Base-by-base conservation (phyloP, 2,329 filamentous ascomycete genomes). In the Aspergillus caelatus region DNA sequence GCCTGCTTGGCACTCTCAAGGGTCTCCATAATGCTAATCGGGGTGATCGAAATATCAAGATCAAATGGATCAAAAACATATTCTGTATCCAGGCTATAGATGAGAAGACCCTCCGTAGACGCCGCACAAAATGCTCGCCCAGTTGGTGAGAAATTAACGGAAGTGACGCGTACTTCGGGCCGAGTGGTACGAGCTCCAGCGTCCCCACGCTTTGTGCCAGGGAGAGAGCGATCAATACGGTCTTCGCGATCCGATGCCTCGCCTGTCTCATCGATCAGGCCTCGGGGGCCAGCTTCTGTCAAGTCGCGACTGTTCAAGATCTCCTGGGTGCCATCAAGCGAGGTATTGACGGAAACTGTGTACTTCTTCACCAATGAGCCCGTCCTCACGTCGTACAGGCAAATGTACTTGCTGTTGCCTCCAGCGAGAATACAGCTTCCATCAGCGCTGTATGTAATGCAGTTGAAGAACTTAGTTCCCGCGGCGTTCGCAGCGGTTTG, bases 351-450 rank as follows among this genome's bases (percentile, higher is more conserved):
- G 70, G 92, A 96, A 72, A 98, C 94, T 1, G 94, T 97, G 75
- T 91, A 99, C 75, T 97, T 97, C 77, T 96, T 97, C 61, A 98
- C 83, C 12, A 99, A 82, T 0, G 95, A 93, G 77, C 95, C 93
- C 0, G 94, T 96, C 62, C 89, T 89, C 36, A 96, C 92, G n/a
- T 96, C 94, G 80, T 99, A 99, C 62, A 99, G 79, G 75, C 95
- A 98, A 58, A 99, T 97, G 78, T 96, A 97, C 81, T 99, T 99
- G 88, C 93, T 97, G 83, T 95, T 97, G 36, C 95, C 95, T 55
- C 88, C 94, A 0, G 94, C 95, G 46, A 99, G 83, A 12, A 99
- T 84, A 71, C 95, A 97, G 66, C 88, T 91, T 14, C 95, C 95
- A 74, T 99, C 95, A 1, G 92, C 91, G 75, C 93, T 97, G 80